A percentile compares a stretch with the other conserved stretches of the same genome.
These are phyloP conservation scores for Camillea tinctor DNA, from an alignment of 2,329 filamentous ascomycete genomes.

Conservation along the genomic window DNA sequence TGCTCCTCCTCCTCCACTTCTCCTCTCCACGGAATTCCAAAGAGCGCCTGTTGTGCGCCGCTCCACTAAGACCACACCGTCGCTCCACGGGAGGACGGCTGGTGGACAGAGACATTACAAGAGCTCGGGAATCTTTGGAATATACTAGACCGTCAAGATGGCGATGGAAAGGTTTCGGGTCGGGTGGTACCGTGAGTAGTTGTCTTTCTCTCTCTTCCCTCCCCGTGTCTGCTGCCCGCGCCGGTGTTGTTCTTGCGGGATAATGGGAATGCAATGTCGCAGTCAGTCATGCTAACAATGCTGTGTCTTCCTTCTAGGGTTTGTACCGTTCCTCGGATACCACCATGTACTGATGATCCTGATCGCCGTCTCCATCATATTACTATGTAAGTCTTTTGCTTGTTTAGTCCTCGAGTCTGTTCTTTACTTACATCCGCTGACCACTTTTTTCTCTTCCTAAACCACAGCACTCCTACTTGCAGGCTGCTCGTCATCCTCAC, in stretches of 20 bases:
- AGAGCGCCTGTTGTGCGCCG: slow-evolving; percentile 25
- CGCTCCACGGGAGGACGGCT: slow-evolving; percentile 32
- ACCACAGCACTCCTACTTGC: slow-evolving; percentile 84
- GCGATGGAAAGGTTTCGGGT: slow-evolving; percentile 31
- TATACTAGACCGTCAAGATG: slow-evolving; percentile 13
- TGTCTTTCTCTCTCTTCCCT: background rate
- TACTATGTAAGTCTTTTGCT: slow-evolving; percentile 72
- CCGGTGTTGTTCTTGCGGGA: background rate
- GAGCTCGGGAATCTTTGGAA: slow-evolving; percentile 18
- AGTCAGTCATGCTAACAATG: background rate
- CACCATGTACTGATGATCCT: slow-evolving; percentile 96
- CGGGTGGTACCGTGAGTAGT: slow-evolving; percentile 33
- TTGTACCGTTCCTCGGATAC: slow-evolving; percentile 68
- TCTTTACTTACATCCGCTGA: too few species aligned
- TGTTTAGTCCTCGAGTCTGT: background rate
- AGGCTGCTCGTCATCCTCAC: slow-evolving; percentile 95
- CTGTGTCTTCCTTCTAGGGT: slow-evolving; percentile 42
- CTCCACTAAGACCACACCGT: slow-evolving; percentile 26
- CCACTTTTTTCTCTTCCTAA: too few species aligned
- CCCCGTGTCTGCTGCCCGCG: too few species aligned
- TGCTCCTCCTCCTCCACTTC: too few species aligned
- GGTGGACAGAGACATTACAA: slow-evolving; percentile 22
- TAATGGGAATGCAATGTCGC: background rate
- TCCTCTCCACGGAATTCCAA: slow-evolving; percentile 12
- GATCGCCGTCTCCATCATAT: slow-evolving; percentile 88